phyloP scores from a whole-genome alignment of 257 asterid species.

The Penstemon davidsonii region DNA sequence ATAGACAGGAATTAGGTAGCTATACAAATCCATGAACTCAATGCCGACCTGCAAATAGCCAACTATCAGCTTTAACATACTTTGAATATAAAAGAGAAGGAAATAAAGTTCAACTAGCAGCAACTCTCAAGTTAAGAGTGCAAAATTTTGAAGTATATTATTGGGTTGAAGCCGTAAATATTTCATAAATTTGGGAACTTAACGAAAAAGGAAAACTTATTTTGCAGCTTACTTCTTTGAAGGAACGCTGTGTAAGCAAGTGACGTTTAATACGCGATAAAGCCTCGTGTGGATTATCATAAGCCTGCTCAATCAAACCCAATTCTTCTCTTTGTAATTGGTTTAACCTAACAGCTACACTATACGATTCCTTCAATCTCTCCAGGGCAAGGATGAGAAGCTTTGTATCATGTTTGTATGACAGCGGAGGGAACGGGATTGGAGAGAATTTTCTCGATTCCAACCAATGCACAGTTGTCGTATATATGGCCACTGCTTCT shows the following conservation, averaged over 20 bases:
- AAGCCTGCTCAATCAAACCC: conserved; percentile 97
- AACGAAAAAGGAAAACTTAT: background rate
- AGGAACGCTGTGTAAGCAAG: conserved; percentile 96
- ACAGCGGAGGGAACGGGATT: conserved; percentile 94
- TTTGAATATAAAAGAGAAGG: background rate
- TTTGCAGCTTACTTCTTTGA: conserved; percentile 75
- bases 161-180: too few species aligned
- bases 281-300: conserved; percentile 99
- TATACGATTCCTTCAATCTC: conserved; percentile 95
- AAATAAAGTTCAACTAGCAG: background rate
- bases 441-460: conserved; percentile 97
- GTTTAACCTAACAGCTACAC: conserved; percentile 96
- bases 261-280: conserved; percentile 96
- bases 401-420: conserved; percentile 97
- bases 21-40: conserved; percentile 96
- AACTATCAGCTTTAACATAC: conserved; percentile 22
- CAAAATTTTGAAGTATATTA: too few species aligned
- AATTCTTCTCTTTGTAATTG: conserved; percentile 94
- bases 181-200: background rate
- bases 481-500: conserved; percentile 98
- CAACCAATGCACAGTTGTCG: conserved; percentile 99
- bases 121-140: background rate
- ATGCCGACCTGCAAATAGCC: conserved; percentile 77
- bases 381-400: conserved; percentile 95
- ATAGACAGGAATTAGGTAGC: conserved; percentile 95